These are phyloP conservation scores for Scalesia atractyloides DNA, from an alignment of 129 eudicot genomes.

Conservation along the genomic window DNA sequence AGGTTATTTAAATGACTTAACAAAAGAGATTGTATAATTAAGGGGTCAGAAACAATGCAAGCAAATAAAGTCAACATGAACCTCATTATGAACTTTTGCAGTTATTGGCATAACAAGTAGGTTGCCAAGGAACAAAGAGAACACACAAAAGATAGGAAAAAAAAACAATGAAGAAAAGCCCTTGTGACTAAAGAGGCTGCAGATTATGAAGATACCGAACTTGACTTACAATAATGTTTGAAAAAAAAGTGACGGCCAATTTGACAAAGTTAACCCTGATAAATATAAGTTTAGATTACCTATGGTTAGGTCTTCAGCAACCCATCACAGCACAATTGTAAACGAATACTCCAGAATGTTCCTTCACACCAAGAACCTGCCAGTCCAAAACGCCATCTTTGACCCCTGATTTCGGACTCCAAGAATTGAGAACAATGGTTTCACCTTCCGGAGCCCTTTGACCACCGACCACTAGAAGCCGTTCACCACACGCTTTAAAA, in stretches of 20 bases:
- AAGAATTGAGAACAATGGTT: constrained; percentile 62
- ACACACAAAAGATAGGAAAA: neutral
- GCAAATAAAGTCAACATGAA: neutral
- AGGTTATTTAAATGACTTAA: too few species aligned
- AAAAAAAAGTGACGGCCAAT: neutral
- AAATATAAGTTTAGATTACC: neutral
- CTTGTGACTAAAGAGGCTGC: neutral
- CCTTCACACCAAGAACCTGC: constrained; percentile 68
- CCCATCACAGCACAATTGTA: constrained; percentile 89
- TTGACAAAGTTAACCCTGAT: constrained; percentile 5
- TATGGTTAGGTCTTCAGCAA: constrained; percentile 47
- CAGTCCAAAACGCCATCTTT: constrained; percentile 61
- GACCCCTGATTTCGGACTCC: constrained; percentile 58
- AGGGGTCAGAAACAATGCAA: neutral
- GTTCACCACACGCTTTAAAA: constrained; percentile 59
- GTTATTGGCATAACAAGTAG: neutral
- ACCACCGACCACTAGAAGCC: constrained; percentile 71
- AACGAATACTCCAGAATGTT: constrained; percentile 72
- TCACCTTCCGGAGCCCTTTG: constrained; percentile 71
- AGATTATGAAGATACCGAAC: neutral
- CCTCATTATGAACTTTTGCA: constrained; percentile 5
- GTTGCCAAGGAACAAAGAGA: neutral
- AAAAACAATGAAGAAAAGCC: neutral
- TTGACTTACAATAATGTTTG: constrained; percentile 4
- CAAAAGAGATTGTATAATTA: neutral